These are phyloP conservation scores for Rhizopus sp. DNA, from an alignment of 371 early-diverging fungal genomes.

Conservation along the genomic window DNA sequence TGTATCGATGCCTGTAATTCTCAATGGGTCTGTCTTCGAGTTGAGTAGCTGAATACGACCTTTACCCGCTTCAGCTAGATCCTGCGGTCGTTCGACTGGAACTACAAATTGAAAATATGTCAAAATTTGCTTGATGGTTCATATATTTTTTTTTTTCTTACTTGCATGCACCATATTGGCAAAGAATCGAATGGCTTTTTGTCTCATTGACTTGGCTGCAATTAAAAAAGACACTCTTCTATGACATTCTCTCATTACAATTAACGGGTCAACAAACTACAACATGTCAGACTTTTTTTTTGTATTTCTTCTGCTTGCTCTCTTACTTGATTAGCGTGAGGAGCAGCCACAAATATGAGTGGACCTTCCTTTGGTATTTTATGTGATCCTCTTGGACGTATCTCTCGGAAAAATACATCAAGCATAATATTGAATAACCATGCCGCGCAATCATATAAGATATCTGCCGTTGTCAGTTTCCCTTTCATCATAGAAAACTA, in stretches of 20 bases:
- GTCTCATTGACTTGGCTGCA: constrained; percentile 88
- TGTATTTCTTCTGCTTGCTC: background rate
- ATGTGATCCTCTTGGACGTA: constrained; percentile 85
- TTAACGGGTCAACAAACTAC: constrained; percentile 92
- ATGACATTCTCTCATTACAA: constrained; percentile 79
- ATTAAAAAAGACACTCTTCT: constrained; percentile 84
- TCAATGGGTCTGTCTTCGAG: constrained; percentile 62
- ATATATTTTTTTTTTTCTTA: constrained; percentile 27
- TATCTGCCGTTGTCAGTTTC: constrained; percentile 13
- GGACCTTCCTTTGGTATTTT: constrained; percentile 86
- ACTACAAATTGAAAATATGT: constrained; percentile 50
- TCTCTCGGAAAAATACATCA: constrained; percentile 87
- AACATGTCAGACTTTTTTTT: background rate
- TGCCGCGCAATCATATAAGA: constrained; percentile 39
- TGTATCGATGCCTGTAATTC: constrained; percentile 70
- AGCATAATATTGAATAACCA: constrained; percentile 68
- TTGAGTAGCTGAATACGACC: constrained; percentile 74
- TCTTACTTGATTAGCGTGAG: constrained; percentile 92
- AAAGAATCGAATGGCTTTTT: constrained; percentile 80
- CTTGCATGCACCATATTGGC: constrained; percentile 75
- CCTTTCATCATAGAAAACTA: background rate
- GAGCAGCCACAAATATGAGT: constrained; percentile 93
- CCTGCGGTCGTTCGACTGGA: constrained; percentile 90
- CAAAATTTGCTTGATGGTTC: background rate
- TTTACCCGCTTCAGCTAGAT: constrained; percentile 69